Evolutionary conservation across 805 yeast species (phyloP), one percentile per base, ranked within the genome.

Genomic region (Kodamaea jinghongensis): DNA sequence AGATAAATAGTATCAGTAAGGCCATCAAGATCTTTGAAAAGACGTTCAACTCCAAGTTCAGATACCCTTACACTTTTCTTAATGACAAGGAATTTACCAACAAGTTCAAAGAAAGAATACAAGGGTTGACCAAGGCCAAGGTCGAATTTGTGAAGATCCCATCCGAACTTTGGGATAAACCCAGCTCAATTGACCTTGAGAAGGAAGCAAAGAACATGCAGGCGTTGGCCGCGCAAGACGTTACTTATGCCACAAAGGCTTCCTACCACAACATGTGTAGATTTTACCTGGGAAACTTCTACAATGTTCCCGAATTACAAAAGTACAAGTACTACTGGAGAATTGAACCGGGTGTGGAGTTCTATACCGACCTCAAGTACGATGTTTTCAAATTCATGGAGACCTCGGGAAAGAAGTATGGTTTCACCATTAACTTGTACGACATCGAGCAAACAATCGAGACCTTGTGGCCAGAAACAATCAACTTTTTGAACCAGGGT

Each of bases 201-300:
- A 61, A 56, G 34, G 75, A 74, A 42, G 49, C 48, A 8, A 55
- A 60, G 38, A 76, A 71, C 2, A 70, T 75, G 55, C 55, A 66
- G 16, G 42, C 55, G 9, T 41, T 79, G 51, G 56, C 49, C 3
- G 57, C 61, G 3, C 65, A 74, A 34, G 66, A 71, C 14, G 71
- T 81, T 11, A 83, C 80, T 4, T 83, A 84, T 55, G 86, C 89
- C 2, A 67, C 67, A 14, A 67, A 64, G 58, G 58, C 55, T 14
- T 81, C 89, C 0, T 86, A 86, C 51, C 95, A 85, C 52, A 82
- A 84, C 52, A 86, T 86, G 95, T 86, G 95, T 56, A 72, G 95
- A 17, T 86, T 81, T 60, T 84, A 85, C 56, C 78, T 83, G 36
- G 78, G 77, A 9, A 63, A 62, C 42, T 83, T 86, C 52, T 83